phyloP scores from a whole-genome alignment of 805 yeast species.

The Candida vartiovaarae region DNA sequence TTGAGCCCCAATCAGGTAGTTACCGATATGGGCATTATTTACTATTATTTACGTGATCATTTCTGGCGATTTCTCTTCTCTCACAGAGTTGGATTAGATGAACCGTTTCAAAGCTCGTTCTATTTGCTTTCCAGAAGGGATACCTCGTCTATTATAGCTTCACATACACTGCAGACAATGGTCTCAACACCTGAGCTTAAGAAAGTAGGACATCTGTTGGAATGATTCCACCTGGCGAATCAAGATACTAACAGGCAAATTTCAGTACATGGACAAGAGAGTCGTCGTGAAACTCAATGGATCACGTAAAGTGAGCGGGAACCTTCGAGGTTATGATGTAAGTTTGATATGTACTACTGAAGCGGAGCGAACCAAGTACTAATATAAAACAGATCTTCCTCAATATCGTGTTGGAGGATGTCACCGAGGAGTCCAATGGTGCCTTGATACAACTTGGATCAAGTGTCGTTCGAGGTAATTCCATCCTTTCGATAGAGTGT shows the following conservation, averaged over 20 bases:
- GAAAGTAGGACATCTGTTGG: constrained; percentile 32
- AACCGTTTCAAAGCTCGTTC: too few species aligned
- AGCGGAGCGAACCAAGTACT: background rate
- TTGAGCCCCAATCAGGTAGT: too few species aligned
- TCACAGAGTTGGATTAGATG: too few species aligned
- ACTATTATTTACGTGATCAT: too few species aligned
- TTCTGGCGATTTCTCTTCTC: too few species aligned
- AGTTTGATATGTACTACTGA: background rate
- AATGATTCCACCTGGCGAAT: background rate
- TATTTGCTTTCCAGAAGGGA: too few species aligned
- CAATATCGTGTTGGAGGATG: constrained; percentile 65
- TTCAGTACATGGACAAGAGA: constrained; percentile 72
- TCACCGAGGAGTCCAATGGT: constrained; percentile 46
- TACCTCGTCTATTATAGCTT: too few species aligned
- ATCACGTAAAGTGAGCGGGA: constrained; percentile 70
- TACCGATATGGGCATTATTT: too few species aligned
- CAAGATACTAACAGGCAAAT: constrained; percentile 3
- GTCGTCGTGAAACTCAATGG: constrained; percentile 74
- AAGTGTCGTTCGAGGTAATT: constrained; percentile 70
- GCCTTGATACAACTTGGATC: constrained; percentile 58
- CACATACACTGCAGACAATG: constrained; percentile 25
- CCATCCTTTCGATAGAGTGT: constrained; percentile 62
- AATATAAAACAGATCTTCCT: constrained; percentile 41
- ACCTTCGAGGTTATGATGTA: constrained; percentile 73
- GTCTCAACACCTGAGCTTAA: constrained; percentile 59